Evolutionary conservation across 257 asterid species (phyloP).

Genomic region (Apocynum venetum): DNA sequence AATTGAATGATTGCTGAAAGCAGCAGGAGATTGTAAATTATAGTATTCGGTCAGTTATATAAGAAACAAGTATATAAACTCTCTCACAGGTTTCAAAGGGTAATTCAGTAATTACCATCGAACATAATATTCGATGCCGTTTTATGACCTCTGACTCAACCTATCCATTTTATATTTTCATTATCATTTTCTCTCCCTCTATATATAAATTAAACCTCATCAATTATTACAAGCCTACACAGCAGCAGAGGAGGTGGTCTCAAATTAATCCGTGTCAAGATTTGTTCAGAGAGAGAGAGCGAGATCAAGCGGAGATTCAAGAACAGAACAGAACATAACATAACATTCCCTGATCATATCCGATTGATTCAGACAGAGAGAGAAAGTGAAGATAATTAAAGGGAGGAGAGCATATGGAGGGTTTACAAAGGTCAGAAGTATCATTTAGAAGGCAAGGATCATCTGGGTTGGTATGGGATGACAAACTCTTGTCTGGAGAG

Average conservation of each 20-base stretch:
- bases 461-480: constrained; percentile 51
- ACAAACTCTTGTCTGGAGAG: constrained; percentile 34
- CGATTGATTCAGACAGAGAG: not conserved
- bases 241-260: not conserved
- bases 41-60: not conserved
- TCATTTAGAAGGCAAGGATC: constrained; percentile 54
- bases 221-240: not conserved
- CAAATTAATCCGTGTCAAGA: not conserved
- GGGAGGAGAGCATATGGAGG: constrained; percentile 12
- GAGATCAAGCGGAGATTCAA: not conserved
- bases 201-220: not conserved
- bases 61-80: not conserved
- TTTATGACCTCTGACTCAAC: constrained; percentile 11
- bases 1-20: not conserved
- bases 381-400: not conserved
- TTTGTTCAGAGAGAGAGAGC: too few species aligned
- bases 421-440: constrained; percentile 41
- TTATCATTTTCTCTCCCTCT: constrained; percentile 11
- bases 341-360: not conserved
- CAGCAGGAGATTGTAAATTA: too few species aligned
- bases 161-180: not conserved
- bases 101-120: not conserved
- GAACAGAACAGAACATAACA: too few species aligned
- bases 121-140: constrained; percentile 15
- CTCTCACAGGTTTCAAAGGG: not conserved